Base-by-base conservation (phyloP, 352 stramenopile species). In the Phytophthora sp. region DNA sequence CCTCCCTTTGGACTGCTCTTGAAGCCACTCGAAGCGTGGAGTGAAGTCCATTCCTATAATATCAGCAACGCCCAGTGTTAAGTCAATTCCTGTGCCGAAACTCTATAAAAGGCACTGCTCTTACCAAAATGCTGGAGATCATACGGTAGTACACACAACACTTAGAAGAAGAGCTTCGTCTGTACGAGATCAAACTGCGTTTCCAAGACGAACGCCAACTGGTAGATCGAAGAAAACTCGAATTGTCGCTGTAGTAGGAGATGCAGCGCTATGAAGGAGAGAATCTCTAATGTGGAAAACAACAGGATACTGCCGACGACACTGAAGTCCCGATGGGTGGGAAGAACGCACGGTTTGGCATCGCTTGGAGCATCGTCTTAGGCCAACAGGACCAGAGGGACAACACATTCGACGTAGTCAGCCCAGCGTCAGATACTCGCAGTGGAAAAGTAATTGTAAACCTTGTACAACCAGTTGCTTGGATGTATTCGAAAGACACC, bases 321-420 rank as follows among this genome's bases (percentile, higher is more conserved):
- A 6, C 27, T 8, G 15, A 30, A 13, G 18, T 44, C 3, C 60
- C 51, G 20, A 36, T 16, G 16, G 31, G 31, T 57, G 39, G 23
- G 7, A 72, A 57, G 50, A 76, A 80, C 15, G 45, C 20, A 20
- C 57, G 59, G n/a, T 74, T 73, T 15, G 75, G 73, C 12, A 84
- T 42, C 4, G 67, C 6, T 26, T 65, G 59, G 3, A 86, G 54
- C 21, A 74, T 45, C 3, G 68, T 24, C 24, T 71, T 79, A 82
- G 7, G 57, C 4, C 8, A 67, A 52, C 45, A 77, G 79, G 4
- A 70, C 26, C n/a, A 69, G 46, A 11, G 74, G 74, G 16, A 76
- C 56, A 24, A 74, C 44, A 12, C 66, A 74, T 33, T 76, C 65
- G 33, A 81, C 46, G 45, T 81, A 81, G 57, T 81, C 69, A 39